A percentile compares a stretch with the other conserved stretches of the same genome.
Evolutionary conservation across 1,139 yeast genomes (phyloP).

Genomic region (Yueomyces sp.): DNA sequence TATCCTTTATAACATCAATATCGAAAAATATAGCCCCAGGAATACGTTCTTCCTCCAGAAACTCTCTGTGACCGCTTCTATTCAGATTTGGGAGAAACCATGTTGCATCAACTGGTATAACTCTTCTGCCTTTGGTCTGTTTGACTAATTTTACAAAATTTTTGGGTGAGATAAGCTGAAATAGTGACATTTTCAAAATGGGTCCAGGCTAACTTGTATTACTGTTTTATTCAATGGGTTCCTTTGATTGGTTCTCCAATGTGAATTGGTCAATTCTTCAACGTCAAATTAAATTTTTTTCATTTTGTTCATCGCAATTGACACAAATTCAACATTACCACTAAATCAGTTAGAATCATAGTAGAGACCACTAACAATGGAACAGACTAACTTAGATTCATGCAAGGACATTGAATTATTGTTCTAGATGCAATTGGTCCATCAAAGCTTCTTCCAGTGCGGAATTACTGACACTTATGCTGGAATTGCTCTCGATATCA

Average conservation of each 20-base stretch:
- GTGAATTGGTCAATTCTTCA: too few species aligned
- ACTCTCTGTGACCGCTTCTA: constrained; percentile 46
- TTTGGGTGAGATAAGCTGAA: constrained; percentile 19
- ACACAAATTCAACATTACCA: too few species aligned
- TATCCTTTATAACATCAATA: constrained; percentile 55
- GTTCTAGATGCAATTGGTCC: constrained; percentile 15
- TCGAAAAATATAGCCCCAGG: constrained; percentile 67
- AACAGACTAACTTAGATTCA: too few species aligned
- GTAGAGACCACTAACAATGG: too few species aligned
- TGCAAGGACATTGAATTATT: too few species aligned
- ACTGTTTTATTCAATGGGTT: too few species aligned
- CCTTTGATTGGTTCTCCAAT: too few species aligned
- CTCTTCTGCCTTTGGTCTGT: constrained; percentile 22
- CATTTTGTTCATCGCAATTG: too few species aligned
- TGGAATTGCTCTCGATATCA: constrained; percentile 14
- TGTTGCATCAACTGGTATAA: constrained; percentile 72
- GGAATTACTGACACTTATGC: constrained; percentile 30
- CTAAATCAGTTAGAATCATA: too few species aligned
- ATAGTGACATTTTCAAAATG: constrained; percentile 11
- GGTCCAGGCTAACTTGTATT: too few species aligned
- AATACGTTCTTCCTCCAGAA: constrained; percentile 39
- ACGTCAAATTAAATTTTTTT: too few species aligned
- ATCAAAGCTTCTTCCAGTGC: constrained; percentile 34
- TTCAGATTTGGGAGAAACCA: constrained; percentile 83
- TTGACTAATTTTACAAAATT: constrained; percentile 12